Base-by-base conservation (phyloP, 805 yeast genomes). In the Nakazawaea wyomingensis region DNA sequence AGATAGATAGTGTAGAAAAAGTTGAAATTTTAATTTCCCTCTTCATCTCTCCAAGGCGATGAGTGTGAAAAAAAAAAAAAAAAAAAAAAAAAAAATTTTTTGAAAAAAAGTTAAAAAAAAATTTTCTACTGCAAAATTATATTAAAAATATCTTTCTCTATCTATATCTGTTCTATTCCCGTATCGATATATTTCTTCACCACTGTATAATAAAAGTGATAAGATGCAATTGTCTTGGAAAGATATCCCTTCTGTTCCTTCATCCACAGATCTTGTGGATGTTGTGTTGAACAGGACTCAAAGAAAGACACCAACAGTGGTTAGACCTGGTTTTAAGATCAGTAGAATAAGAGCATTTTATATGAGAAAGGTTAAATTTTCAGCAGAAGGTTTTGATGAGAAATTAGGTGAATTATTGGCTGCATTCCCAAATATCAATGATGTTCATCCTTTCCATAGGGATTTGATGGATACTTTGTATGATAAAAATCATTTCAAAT, bases 231-330 rank as follows among this genome's bases (percentile, higher is more conserved):
- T 91, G 54, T 83, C 97, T 37, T 91, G 98, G 98, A 91, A 93
- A 69, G 98, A 93, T 66, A 93, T 91, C 62, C 96, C 98, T 18
- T 82, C 95, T 39, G 96, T 91, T 52, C 95, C 98, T 37, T 82
- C 82, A 52, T 71, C 95, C 57, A 88, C 85, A 64, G 98, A 93
- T 68, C 74, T 90, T 75, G 74, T 93, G 79, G 99, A 93, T 68
- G 87, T 93, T 51, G 96, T 93, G 50, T 84, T 93, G 52, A 93
- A 93, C 74, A 78, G 97, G 61, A 93, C 99, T 1, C 99, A 93
- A 71, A 82, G 99, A 70, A 93, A 93, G 69, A 93, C 99, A 5
- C 99, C 99, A 46, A 93, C 99, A n/a, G 97, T 93, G 44, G 85
- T 93, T 54, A 82, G 99, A 64, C 85, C 96, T 16, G 98, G 98